Conservation (phyloP, 1,284 basidiomycete species). For the Phaffia rhodozyma region DNA sequence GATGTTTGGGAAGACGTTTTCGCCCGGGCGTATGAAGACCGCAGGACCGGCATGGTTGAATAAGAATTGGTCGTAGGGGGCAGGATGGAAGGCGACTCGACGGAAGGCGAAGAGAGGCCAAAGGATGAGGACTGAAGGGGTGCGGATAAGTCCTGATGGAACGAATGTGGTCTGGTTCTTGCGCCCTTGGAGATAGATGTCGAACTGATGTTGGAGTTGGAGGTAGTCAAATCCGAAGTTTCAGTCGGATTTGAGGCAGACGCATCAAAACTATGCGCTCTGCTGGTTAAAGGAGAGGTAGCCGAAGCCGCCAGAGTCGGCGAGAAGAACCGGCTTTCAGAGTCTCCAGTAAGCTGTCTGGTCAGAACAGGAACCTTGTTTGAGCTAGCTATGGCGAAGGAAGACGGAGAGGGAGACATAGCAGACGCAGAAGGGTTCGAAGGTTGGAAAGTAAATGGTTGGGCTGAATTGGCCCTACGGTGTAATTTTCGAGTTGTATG, state of each 20-base stretch:
- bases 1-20: neutral
- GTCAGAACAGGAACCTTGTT: neutral
- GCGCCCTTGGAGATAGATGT: no score
- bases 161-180: no score
- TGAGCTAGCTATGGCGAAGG: neutral
- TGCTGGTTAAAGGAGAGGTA: constrained; percentile 3
- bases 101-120: neutral
- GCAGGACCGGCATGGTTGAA: neutral
- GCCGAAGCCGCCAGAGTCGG: neutral
- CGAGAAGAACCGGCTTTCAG: neutral
- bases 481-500: neutral
- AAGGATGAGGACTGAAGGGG: neutral
- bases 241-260: neutral
- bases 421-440: constrained; percentile 3
- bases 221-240: constrained; percentile 12
- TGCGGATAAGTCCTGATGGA: constrained; percentile 1
- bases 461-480: constrained; percentile 12
- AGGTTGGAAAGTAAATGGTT: constrained; percentile 6
- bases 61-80: no score
- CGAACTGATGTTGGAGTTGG: neutral
- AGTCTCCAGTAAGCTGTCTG: constrained; percentile 4
- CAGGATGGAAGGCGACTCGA: neutral
- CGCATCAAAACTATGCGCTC: constrained; percentile 4
- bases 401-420: neutral
- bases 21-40: neutral